Evolutionary conservation across 768 basidiomycete genomes (phyloP).

Genomic region (Boletus eberwhitei): DNA sequence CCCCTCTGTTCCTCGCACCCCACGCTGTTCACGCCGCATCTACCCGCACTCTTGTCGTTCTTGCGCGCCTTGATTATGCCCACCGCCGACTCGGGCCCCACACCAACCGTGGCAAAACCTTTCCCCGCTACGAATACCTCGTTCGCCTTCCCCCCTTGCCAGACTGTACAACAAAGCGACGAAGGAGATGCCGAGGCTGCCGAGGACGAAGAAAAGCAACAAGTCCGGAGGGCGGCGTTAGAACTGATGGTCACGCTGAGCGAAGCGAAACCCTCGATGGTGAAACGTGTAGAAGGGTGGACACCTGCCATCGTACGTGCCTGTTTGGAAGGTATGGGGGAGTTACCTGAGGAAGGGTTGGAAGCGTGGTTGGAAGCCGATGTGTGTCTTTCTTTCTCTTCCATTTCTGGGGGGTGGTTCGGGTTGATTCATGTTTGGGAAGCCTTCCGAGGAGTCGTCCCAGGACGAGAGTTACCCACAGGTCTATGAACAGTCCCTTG

Average conservation of each 20-base stretch:
- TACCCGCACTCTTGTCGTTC: constrained; percentile 64
- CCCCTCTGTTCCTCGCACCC: constrained; percentile 69
- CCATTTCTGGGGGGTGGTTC: not conserved
- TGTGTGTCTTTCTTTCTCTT: constrained; percentile 44
- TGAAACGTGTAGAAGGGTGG: constrained; percentile 67
- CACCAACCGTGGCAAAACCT: constrained; percentile 49
- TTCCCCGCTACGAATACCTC: constrained; percentile 34
- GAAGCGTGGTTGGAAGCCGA: constrained; percentile 71
- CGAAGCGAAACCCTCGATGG: constrained; percentile 71
- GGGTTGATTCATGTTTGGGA: constrained; percentile 5
- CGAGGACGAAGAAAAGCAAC: constrained; percentile 63
- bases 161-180: constrained; percentile 27
- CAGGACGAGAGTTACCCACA: constrained; percentile 64
- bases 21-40: constrained; percentile 69
- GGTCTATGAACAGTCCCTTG: constrained; percentile 79
- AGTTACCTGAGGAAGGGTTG: constrained; percentile 60
- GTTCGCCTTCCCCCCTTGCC: constrained; percentile 41
- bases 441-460: constrained; percentile 63
- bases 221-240: constrained; percentile 67
- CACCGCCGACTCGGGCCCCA: constrained; percentile 48
- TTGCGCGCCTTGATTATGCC: constrained; percentile 71
- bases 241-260: constrained; percentile 83
- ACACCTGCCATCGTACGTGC: constrained; percentile 65
- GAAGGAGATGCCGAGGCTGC: constrained; percentile 37
- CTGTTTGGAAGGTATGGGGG: constrained; percentile 80